These are phyloP conservation scores for Phytophthora brassicae DNA, from an alignment of 352 stramenopile species.

Conservation along the genomic window DNA sequence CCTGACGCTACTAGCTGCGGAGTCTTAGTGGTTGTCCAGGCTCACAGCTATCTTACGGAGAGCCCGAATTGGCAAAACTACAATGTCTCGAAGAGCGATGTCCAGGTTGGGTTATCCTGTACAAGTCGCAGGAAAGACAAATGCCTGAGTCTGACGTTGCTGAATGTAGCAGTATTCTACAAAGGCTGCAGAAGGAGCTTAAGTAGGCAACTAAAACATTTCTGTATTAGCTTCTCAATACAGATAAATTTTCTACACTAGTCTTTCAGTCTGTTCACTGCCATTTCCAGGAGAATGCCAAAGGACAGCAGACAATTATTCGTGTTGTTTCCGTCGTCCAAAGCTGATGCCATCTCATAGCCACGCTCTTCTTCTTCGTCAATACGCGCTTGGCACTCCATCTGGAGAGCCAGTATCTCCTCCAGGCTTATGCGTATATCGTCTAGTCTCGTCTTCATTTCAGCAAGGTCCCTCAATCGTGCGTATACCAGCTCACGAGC, in stretches of 20 bases:
- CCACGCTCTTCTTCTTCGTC: background rate
- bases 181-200: too few relatives aligned
- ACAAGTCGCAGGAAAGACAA: background rate
- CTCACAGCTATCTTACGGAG: background rate
- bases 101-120: conserved; percentile 9
- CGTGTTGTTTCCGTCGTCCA: background rate
- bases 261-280: background rate
- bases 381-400: background rate
- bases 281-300: conserved; percentile 1
- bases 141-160: background rate
- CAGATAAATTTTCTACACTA: background rate
- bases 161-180: too few relatives aligned
- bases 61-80: background rate
- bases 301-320: conserved; percentile 2
- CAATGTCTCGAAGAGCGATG: background rate
- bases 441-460: background rate
- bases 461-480: background rate
- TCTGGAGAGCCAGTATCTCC: background rate
- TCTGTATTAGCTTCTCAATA: background rate
- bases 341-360: background rate
- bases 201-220: too few relatives aligned
- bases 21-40: conserved; percentile 4
- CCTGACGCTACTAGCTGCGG: background rate
- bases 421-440: background rate
- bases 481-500: background rate